Evolutionary conservation across 768 basidiomycete genomes (phyloP), one percentile per base, ranked within the genome.

Genomic region (Pholiota conissans): DNA sequence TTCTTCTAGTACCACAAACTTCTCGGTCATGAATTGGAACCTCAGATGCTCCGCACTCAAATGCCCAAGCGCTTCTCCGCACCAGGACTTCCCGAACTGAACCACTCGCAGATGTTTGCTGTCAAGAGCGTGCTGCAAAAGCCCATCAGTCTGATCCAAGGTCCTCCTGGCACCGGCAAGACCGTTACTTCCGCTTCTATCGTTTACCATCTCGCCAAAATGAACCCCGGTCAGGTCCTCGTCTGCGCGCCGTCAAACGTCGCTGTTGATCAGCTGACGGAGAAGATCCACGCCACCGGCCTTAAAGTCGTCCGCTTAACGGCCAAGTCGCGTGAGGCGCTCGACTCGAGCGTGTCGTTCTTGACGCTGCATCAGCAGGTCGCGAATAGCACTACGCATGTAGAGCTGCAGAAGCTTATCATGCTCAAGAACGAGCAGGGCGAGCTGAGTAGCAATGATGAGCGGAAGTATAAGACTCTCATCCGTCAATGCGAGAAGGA

Each of bases 201-300:
- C 63, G 97, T 99, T 45, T 93, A 98, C 72, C 96, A 99, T 70
- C 87, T 99, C 18, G 95, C 95, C 37, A 98, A 98, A 79, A 98
- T 99, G 96, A 98, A 98, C 68, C 95, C 95, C 0, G 96, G 96
- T 49, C 97, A 98, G 74, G 97, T 99, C 39, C 91, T 99, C 50
- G 97, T 99, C 61, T 95, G 95, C 70, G 97, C 97, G 7, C 97
- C 97, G 0, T 98, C 96, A 52, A 99, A 99, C 74, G 97, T 99
- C 64, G 97, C 97, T 46, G 97, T 99, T 58, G 97, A 99, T 69
- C 97, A 99, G 69, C 85, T 99, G 55, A 97, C 96, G 20, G 97
- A 98, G 76, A 98, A 98, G 79, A 98, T 99, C 60, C 97, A 98
- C 68, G 79, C 87, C n/a, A 98, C 97, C n/a, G 96, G 97, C 0